Evolutionary conservation across 2,329 filamentous ascomycete genomes (phyloP), one percentile per base, ranked within the genome.

Genomic region (Fusarium transvaalense): DNA sequence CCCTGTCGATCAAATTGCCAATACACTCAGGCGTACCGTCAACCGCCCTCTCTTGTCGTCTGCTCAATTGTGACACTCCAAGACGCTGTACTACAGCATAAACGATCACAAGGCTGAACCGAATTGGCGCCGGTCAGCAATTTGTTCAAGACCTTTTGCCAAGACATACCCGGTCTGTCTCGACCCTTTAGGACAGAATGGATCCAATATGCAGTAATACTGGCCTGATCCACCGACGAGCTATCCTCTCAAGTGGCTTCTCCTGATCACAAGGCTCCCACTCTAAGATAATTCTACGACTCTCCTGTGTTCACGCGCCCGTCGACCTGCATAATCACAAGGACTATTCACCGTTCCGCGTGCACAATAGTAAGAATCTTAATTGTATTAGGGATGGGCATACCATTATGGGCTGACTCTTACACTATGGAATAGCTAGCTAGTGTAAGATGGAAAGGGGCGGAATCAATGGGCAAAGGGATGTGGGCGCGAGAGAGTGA

Each of bases 241-340:
- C 45, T 39, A 13, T 52, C 29, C 41, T 39, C 14, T 39, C 55
- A 34, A 41, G n/a, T 29, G 14, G 41, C 35, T 29, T 41, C 5
- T 56, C 23, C 17, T 43, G 46, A 56, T 64, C 54, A 64, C 54
- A 35, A 51, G 53, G 39, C 59, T 38, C 35, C 23, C 19, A 23
- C 32, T 50, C 4, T 15, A 46, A 41, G 46, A 62, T 46, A 57
- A 57, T 27, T 35, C 4, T 55, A n/a, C 31, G 14, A 19, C 43
- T 58, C 19, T 59, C 25, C 31, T 47, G 39, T 45, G 32, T 63
- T 34, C 42, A 69, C 54, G 53, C 66, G 66, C 66, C 46, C 67
- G 56, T 64, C 29, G 17, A 59, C 50, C 27, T 70, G 66, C 64
- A 68, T 71, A 54, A 69, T 69, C 46, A 61, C 32, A 50, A 47